Evolutionary conservation across 1,139 yeast genomes (phyloP), one percentile per base, ranked within the genome.

Genomic region (Zygosaccharomyces pseudobailii): DNA sequence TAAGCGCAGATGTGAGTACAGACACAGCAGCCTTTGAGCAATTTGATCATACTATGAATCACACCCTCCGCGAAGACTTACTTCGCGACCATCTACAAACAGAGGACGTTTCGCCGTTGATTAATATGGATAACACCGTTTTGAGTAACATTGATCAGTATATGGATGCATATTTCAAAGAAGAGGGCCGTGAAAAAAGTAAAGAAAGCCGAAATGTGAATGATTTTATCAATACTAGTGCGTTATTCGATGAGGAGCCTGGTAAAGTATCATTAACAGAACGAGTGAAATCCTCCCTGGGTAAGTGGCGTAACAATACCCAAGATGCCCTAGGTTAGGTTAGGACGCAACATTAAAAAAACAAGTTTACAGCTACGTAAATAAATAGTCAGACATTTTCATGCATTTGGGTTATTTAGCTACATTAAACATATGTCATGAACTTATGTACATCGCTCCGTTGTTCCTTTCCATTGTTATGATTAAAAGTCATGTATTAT

Each of bases 1-100:
- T 60, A 34, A 55, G 55, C 37, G 59, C 57, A 30, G 55, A 54
- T 42, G 65, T 57, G n/a, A 80, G 79, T 30, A 81, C 25, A 40
- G 42, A 40, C 24, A 35, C 45, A n/a, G 45, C 40, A n/a, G 46
- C 43, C 20, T 42, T 41, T 36, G 55, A 46, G 31, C 48, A 45
- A 41, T 51, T 35, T 40, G 48, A 45, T 41, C 51, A 38, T 39
- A 45, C 46, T 43, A 43, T 44, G 56, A 46, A 48, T 39, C 54
- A 48, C 34, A 49, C 44, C 6, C 42, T 52, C 46, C 49, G 58
- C 41, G 47, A 55, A 36, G 47, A 55, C 36, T 40, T 56, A 23
- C 40, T 54, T 38, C 51, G 52, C 31, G 55, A 55, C 27, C 54
- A 53, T 42, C 49, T 53, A 47, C 55, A 57, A 40, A 50, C 56